Evolutionary conservation across 1,284 basidiomycete genomes (phyloP), one percentile per base, ranked within the genome.

Genomic region (Pseudozyma sp.): DNA sequence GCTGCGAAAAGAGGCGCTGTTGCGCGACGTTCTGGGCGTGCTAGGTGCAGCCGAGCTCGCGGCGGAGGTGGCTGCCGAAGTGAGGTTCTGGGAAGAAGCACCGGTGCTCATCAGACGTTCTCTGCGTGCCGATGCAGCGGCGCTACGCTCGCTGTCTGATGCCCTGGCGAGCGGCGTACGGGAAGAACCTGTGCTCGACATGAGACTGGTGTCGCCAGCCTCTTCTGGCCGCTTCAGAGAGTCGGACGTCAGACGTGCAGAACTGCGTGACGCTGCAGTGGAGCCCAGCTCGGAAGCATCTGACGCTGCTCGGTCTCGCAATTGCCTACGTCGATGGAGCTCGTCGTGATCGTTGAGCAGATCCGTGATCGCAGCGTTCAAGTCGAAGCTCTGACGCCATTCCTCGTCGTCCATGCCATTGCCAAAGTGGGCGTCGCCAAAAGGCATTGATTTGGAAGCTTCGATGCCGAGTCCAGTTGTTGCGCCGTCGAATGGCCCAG

Each of bases 321-420:
- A 54, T 50, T 69, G 74, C 34, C 71, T 67, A 10, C 64, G 60
- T 24, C 69, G 66, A 44, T 76, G 73, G 5, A 72, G 54, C 59
- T 71, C 61, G 45, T 72, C 70, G 46, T 81, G 76, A 10, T 80
- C 79, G 24, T 77, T 64, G 44, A 80, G 76, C 50, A 81, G 55
- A 19, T 81, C 79, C 16, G 68, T 70, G 55, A 81, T 81, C 45
- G 79, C 79, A 13, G 76, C 68, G n/a, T 79, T 81, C 24, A 81
- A 60, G 52, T 81, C 78, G 42, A 80, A 81, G 57, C 77, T 77
- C 34, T 64, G 69, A 37, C 76, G 63, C 63, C 67, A 78, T 30
- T 76, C 63, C 8, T 69, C 70, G 42, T 70, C 70, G 11, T 17
- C 51, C 1, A 47, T 53, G 19, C 47, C 57, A 14, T 62, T 61